These are phyloP conservation scores for Talaromyces liani DNA, from an alignment of 495 filamentous ascomycete species.

Conservation along the genomic window DNA sequence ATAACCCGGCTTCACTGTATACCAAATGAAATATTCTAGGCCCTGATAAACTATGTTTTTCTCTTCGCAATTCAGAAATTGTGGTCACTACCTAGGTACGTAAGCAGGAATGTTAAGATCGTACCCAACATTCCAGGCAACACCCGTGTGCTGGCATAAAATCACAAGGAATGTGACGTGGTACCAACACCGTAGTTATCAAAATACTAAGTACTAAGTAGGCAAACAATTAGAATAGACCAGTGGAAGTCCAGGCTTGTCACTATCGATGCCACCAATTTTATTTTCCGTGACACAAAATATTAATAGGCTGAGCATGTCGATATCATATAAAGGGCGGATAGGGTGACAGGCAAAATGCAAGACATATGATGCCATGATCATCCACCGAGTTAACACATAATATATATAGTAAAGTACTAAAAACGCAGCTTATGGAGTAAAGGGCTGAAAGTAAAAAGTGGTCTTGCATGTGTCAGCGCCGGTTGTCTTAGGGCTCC, in stretches of 20 bases:
- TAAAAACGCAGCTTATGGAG: background rate
- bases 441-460: background rate
- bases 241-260: background rate
- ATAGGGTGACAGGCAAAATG: background rate
- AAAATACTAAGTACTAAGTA: background rate
- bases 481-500: background rate
- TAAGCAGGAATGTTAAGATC: background rate
- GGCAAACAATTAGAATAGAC: background rate
- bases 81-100: background rate
- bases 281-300: background rate
- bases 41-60: background rate
- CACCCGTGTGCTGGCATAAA: background rate
- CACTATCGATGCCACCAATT: background rate
- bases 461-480: background rate
- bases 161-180: background rate
- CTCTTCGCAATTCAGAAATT: background rate
- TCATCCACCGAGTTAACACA: background rate
- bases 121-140: background rate
- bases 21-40: background rate
- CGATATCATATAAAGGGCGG: background rate
- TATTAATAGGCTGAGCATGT: background rate
- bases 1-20: no score
- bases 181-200: background rate
- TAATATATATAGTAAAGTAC: no score
- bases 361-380: slow-evolving; percentile 5